Base-by-base conservation (phyloP, 352 stramenopile genomes). In the Pythium phragmiticola region DNA sequence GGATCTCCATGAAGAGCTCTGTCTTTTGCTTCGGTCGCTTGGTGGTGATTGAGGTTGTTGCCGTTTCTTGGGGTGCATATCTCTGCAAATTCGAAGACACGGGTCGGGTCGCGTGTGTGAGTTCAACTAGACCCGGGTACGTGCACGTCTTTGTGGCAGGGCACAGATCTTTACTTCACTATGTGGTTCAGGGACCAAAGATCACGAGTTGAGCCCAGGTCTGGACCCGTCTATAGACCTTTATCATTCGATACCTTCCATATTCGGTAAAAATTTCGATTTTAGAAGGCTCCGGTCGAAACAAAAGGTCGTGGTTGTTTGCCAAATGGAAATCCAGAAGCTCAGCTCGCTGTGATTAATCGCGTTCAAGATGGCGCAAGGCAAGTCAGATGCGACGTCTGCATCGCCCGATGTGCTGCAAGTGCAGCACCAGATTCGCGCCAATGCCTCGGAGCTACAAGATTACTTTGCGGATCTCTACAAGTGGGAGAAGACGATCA, bases 351-450 rank as follows among this genome's bases (percentile, higher is more conserved):
- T 41, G 28, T 30, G 26, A 30, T 30, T 5, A 30, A 11, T 41
- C 49, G 34, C 7, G 9, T 55, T 55, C 30, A 26, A 6, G 5
- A 73, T 73, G 66, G 66, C 60, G 33, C 66, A 72, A 16, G 65
- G 63, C 30, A 76, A 74, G 64, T 74, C 65, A 52, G 56, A 74
- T 43, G 1, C 56, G 23, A n/a, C 42, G 17, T 30, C n/a, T 7
- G 36, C 57, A 3, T 68, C 76, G 14, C 37, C 60, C 0, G 55
- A 69, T 48, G 70, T 87, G 45, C 65, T 90, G 58, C 70, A 89
- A 19, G 68, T 93, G 60, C 88, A 95, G 77, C 79, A 89, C 37
- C 83, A 95, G 69, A 95, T 94, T 65, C 79, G 84, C 43, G 68
- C 79, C 30, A 95, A 94, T 33, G 85, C 86, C 36, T 77, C 86